Percentiles rank a stretch among this genome's conserved stretches.
Evolutionary conservation across 2,329 filamentous ascomycete genomes (phyloP).

Genomic region (Cladophialophora psammophila): DNA sequence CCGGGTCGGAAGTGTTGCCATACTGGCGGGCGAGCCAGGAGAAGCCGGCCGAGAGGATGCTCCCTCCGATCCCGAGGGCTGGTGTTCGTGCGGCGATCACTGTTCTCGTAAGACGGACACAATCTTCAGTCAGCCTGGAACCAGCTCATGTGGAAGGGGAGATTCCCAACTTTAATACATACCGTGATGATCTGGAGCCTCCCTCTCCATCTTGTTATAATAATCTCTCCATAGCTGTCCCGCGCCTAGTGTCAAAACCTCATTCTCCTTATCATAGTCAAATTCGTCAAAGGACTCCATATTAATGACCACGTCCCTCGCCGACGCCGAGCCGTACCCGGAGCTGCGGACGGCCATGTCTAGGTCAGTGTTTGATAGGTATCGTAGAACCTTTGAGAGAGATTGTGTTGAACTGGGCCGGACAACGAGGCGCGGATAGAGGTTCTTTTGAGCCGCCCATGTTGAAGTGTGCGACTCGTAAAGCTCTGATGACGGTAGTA

Average conservation of each 20-base stretch:
- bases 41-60: slow-evolving; percentile 48
- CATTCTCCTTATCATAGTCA: slow-evolving; percentile 43
- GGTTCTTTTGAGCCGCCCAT: slow-evolving; percentile 47
- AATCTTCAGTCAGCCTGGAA: neutral
- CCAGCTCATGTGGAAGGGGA: neutral
- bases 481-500: neutral
- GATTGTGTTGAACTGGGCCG: slow-evolving; percentile 44
- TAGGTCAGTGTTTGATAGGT: slow-evolving; percentile 45
- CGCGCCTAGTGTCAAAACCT: slow-evolving; percentile 47
- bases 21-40: slow-evolving; percentile 50
- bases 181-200: slow-evolving; percentile 46
- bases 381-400: slow-evolving; percentile 43
- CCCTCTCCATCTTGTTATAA: slow-evolving; percentile 46
- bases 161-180: slow-evolving; percentile 1
- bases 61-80: slow-evolving; percentile 50
- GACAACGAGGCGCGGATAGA: slow-evolving; percentile 46
- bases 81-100: slow-evolving; percentile 48
- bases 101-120: slow-evolving; percentile 7
- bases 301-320: slow-evolving; percentile 49
- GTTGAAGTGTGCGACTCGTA: slow-evolving; percentile 40
- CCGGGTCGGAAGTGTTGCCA: slow-evolving; percentile 50
- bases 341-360: slow-evolving; percentile 49
- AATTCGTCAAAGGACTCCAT: slow-evolving; percentile 50
- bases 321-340: slow-evolving; percentile 48
- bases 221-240: slow-evolving; percentile 50